Percentiles rank a stretch among this genome's conserved stretches.
Conservation (phyloP, 2,329 filamentous ascomycete species). For the Sclerotinia minor region DNA sequence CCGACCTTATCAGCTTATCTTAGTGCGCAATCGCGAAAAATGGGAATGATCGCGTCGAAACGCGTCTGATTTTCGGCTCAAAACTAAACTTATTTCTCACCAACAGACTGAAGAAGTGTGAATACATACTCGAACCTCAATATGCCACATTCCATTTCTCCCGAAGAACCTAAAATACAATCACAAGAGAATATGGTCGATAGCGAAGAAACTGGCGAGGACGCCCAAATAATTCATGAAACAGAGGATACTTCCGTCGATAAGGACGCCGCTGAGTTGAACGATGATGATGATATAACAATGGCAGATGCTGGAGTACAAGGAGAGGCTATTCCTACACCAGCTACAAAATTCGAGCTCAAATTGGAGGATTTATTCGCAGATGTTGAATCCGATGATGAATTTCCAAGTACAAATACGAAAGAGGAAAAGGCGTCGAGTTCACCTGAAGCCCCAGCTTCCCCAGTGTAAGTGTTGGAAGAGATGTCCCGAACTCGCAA, state of each 20-base stretch:
- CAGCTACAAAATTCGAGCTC: slow-evolving; percentile 38
- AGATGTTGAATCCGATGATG: slow-evolving; percentile 60
- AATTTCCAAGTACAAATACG: slow-evolving; percentile 54
- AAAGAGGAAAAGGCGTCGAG: slow-evolving; percentile 47
- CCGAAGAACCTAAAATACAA: slow-evolving; percentile 39
- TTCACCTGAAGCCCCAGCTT: slow-evolving; percentile 47
- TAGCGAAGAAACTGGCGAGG: slow-evolving; percentile 40
- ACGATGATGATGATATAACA: slow-evolving; percentile 35
- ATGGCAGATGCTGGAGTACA: slow-evolving; percentile 34
- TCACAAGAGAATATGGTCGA: slow-evolving; percentile 44
- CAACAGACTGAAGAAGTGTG: no score
- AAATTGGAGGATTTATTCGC: slow-evolving; percentile 61
- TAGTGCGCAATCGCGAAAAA: slow-evolving; percentile 15
- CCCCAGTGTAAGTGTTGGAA: slow-evolving; percentile 46
- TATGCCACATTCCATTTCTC: slow-evolving; percentile 51
- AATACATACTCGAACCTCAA: not conserved
- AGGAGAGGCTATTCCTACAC: slow-evolving; percentile 22
- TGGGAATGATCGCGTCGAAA: slow-evolving; percentile 13
- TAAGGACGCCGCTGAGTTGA: slow-evolving; percentile 27
- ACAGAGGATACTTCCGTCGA: slow-evolving; percentile 22
- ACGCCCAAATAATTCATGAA: slow-evolving; percentile 21
- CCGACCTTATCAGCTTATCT: slow-evolving; percentile 24
- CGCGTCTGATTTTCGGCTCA: slow-evolving; percentile 18
- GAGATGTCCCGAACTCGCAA: not conserved
- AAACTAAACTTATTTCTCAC: not conserved